These are phyloP conservation scores for Euphorbia peplus DNA, from an alignment of 345 rosid species.

Conservation along the genomic window DNA sequence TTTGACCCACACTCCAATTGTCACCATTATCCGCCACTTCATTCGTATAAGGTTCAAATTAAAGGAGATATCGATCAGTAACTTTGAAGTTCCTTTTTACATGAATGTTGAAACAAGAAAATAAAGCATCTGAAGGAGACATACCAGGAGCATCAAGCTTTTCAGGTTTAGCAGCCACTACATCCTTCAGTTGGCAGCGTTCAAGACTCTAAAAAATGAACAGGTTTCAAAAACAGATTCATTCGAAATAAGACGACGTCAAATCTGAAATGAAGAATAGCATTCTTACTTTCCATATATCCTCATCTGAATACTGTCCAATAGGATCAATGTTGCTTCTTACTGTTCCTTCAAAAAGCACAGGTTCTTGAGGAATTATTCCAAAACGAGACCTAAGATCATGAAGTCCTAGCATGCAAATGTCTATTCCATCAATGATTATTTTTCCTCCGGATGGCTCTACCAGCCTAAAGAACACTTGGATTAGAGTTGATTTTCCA, in stretches of 20 bases:
- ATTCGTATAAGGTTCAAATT: too few species aligned
- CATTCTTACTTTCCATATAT: constrained; percentile 79
- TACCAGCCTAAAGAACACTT: constrained; percentile 85
- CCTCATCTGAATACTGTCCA: constrained; percentile 72
- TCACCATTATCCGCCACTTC: constrained; percentile 90
- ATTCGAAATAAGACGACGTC: neutral
- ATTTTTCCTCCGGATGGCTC: constrained; percentile 85
- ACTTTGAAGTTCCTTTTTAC: neutral
- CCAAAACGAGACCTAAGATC: constrained; percentile 91
- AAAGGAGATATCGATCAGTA: too few species aligned
- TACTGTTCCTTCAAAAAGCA: constrained; percentile 92
- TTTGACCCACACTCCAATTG: constrained; percentile 98
- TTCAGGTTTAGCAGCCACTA: constrained; percentile 65
- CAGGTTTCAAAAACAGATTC: neutral
- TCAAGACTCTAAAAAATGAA: constrained; percentile 58
- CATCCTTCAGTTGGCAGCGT: constrained; percentile 86
- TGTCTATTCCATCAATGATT: constrained; percentile 78
- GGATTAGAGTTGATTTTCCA: constrained; percentile 89
- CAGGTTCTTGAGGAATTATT: constrained; percentile 96
- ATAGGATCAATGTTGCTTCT: constrained; percentile 88
- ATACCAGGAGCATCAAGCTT: constrained; percentile 77
- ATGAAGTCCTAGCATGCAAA: constrained; percentile 68
- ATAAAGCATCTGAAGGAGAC: neutral
- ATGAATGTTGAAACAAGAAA: neutral
- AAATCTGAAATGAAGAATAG: constrained; percentile 3